A percentile compares a stretch with the other conserved stretches of the same genome.
Conservation (phyloP, 164 flowering plant species). For the Aristolochia californica region DNA sequence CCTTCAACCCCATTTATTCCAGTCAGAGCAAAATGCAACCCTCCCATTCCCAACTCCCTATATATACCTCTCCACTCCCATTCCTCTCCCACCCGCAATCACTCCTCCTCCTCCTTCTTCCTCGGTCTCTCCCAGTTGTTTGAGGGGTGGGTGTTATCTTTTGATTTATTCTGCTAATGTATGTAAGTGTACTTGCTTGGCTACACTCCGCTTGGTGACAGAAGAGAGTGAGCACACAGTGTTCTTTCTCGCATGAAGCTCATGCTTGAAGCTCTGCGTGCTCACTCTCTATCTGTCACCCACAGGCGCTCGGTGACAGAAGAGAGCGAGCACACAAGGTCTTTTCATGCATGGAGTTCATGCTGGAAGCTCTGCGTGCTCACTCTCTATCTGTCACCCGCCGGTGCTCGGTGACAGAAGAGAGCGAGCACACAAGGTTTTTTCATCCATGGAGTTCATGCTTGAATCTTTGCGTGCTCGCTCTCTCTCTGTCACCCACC, state of each 20-base stretch:
- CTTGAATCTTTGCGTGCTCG: slow-evolving; percentile 47
- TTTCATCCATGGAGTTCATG: slow-evolving; percentile 42
- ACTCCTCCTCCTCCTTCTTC: background rate
- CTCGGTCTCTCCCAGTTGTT: background rate
- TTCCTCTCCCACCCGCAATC: background rate
- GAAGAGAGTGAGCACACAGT: slow-evolving; percentile 15
- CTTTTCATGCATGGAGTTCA: slow-evolving; percentile 35
- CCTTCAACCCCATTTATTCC: slow-evolving; percentile 8
- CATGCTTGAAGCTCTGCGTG: slow-evolving; percentile 61
- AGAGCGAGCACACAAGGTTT: slow-evolving; percentile 12
- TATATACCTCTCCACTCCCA: background rate
- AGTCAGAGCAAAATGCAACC: background rate
- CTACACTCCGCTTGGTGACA: slow-evolving; percentile 1
- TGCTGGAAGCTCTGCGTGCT: slow-evolving; percentile 64
- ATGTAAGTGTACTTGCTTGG: background rate
- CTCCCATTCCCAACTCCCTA: background rate
- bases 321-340: slow-evolving; percentile 14
- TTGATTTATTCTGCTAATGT: too few species aligned
- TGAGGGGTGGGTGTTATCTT: background rate
- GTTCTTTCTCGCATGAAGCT: slow-evolving; percentile 32
- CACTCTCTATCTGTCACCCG: slow-evolving; percentile 51
- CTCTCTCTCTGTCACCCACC: too few species aligned
- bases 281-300: slow-evolving; percentile 62
- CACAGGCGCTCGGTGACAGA: slow-evolving; percentile 4
- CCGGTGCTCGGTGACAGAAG: slow-evolving; percentile 5